Percentiles rank a stretch among this genome's conserved stretches.
These are phyloP conservation scores for Rhodofomes roseus DNA, from an alignment of 1,284 basidiomycete species.

Conservation along the genomic window DNA sequence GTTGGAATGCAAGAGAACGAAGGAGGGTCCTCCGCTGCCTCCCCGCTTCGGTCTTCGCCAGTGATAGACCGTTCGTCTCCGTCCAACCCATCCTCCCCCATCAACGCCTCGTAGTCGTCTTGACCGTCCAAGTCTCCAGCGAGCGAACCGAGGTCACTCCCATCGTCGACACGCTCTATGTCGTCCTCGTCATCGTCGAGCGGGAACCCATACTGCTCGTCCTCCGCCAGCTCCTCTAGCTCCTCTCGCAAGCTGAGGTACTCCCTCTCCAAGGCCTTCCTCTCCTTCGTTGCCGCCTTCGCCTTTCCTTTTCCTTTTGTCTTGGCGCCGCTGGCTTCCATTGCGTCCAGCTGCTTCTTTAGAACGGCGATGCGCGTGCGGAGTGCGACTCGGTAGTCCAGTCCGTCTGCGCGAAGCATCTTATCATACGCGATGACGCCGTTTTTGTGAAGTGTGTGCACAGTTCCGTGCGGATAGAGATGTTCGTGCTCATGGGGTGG, in stretches of 20 bases:
- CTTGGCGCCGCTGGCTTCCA: conserved; percentile 3
- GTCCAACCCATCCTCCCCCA: conserved; percentile 14
- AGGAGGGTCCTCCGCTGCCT: conserved; percentile 20
- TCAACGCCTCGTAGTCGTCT: conserved; percentile 22
- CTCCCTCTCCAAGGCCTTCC: conserved; percentile 20
- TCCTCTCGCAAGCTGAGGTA: conserved; percentile 26
- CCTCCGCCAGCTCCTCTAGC: conserved; percentile 21
- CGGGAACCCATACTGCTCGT: conserved; percentile 19
- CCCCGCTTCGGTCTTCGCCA: conserved; percentile 5
- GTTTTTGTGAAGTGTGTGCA: conserved; percentile 24
- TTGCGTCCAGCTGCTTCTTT: conserved; percentile 22
- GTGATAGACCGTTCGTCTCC: neutral
- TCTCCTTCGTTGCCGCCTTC: conserved; percentile 18
- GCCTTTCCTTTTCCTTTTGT: conserved; percentile 18
- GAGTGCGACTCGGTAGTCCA: conserved; percentile 23
- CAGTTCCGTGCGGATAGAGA: conserved; percentile 27
- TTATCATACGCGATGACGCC: conserved; percentile 29
- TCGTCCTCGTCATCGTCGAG: conserved; percentile 9
- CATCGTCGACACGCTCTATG: neutral
- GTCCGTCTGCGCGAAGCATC: conserved; percentile 27
- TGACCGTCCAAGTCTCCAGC: conserved; percentile 16
- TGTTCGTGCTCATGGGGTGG: conserved; percentile 24
- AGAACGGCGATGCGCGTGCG: conserved; percentile 25
- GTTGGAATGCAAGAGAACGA: conserved; percentile 32
- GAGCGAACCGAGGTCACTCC: conserved; percentile 6